Conservation (phyloP, 106 monocot species). For the Acorus calamus region DNA sequence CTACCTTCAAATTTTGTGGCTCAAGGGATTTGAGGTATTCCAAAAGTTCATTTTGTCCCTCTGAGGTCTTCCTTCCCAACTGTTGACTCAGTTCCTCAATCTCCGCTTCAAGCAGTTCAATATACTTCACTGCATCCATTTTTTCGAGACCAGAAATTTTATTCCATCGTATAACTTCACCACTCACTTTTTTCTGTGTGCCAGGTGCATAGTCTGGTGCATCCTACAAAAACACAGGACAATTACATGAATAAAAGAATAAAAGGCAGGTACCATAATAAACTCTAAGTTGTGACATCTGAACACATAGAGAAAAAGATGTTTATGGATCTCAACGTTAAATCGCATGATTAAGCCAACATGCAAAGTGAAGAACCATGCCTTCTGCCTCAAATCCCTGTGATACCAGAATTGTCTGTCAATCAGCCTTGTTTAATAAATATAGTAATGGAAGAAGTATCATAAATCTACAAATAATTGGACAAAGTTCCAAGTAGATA, state of each 20-base stretch:
- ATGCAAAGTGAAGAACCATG: too few species aligned
- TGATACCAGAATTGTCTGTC: too few species aligned
- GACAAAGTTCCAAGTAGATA: too few species aligned
- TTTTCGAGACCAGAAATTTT: slow-evolving; percentile 77
- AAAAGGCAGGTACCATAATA: too few species aligned
- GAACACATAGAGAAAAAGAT: too few species aligned
- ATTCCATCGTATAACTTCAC: slow-evolving; percentile 98
- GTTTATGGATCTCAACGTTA: too few species aligned
- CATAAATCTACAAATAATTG: too few species aligned
- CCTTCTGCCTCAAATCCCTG: too few species aligned
- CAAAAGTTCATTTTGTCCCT: slow-evolving; percentile 81
- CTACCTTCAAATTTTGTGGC: slow-evolving; percentile 94
- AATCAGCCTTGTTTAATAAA: too few species aligned
- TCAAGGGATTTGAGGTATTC: slow-evolving; percentile 92
- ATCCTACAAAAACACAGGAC: slow-evolving; percentile 36
- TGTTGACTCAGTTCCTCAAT: slow-evolving; percentile 78
- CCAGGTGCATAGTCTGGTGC: slow-evolving; percentile 78
- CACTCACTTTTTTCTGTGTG: slow-evolving; percentile 81
- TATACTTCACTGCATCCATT: slow-evolving; percentile 91
- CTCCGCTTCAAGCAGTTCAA: slow-evolving; percentile 90
- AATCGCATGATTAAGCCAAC: too few species aligned
- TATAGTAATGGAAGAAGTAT: too few species aligned
- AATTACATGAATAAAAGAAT: not conserved
- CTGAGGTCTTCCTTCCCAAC: slow-evolving; percentile 46
- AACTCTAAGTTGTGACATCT: too few species aligned